These are phyloP conservation scores for Blumeria hordei DNA, from an alignment of 2,329 filamentous ascomycete genomes.

Conservation along the genomic window DNA sequence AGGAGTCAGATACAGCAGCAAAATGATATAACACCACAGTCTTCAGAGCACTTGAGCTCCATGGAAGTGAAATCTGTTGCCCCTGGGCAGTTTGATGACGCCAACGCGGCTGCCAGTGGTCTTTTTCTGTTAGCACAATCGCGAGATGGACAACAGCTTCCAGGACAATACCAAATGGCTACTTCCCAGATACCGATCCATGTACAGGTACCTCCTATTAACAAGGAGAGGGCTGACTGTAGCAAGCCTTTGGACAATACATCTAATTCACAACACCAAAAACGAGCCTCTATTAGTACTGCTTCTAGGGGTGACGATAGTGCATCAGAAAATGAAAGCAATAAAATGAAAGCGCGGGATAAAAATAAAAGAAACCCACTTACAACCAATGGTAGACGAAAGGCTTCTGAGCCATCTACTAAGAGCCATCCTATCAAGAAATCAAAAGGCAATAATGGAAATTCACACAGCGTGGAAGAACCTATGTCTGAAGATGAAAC, in stretches of 20 bases:
- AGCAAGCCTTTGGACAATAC: constrained; percentile 15
- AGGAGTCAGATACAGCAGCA: constrained; percentile 21
- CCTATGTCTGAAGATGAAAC: constrained; percentile 18
- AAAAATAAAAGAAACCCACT: constrained; percentile 31
- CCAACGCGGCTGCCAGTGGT: constrained; percentile 83
- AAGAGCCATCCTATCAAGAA: constrained; percentile 52
- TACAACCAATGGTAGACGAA: constrained; percentile 44
- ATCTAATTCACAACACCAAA: constrained; percentile 25
- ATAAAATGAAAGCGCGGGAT: constrained; percentile 37
- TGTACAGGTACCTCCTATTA: constrained; percentile 9
- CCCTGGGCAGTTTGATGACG: constrained; percentile 53
- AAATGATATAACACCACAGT: constrained; percentile 23
- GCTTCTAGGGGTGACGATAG: constrained; percentile 29
- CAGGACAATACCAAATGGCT: constrained; percentile 11
- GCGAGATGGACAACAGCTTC: constrained; percentile 26
- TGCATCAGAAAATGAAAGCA: constrained; percentile 41
- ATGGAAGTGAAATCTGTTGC: constrained; percentile 21
- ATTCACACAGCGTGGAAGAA: constrained; percentile 14
- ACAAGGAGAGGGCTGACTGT: constrained; percentile 5
- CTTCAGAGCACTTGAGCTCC: constrained; percentile 20
- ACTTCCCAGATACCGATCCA: constrained; percentile 13
- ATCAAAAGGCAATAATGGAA: constrained; percentile 31
- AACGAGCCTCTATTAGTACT: constrained; percentile 20
- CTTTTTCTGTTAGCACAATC: constrained; percentile 70
- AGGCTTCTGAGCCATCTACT: constrained; percentile 41